Base-by-base conservation (phyloP, 169 alveolate species). In the Cryptosporidium ubiquitum region DNA sequence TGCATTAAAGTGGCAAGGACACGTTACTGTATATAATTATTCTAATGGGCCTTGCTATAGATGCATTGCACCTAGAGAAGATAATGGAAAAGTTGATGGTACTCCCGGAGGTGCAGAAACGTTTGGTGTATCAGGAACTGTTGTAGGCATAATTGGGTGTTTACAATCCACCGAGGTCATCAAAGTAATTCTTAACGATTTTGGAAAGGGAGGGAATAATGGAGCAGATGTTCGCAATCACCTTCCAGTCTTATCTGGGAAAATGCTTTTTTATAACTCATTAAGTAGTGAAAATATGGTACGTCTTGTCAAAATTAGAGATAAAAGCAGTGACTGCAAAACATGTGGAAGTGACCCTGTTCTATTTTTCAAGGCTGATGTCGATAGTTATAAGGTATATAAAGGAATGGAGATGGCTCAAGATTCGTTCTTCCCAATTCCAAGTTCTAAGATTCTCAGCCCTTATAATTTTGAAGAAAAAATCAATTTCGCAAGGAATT, bases 1-100 rank as follows among this genome's bases (percentile, higher is more conserved):
- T 44, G 96, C 96, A 35, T 85, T 95, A 5, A 93, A 95, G 47
- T 94, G 96, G 97, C 97, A 96, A 75, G 98, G 98, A 29, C 94
- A 95, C 84, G 86, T 95, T 33, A 95, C 97, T 18, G 96, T 96
- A 40, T 94, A 93, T 93, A 92, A 92, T n/a, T 92, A 92, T 39
- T 84, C 85, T 31, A 86, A 91, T 52, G 95, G 96, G 1, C 97
- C 97, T 57, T 96, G 97, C 75, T 95, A 94, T 70, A 84, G 97
- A 86, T 96, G 97, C 68, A 66, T 95, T 84, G 94, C 92, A 58
- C 98, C 98, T n/a, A 39, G 89, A 40, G 74, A 79, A 16, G 89
- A 79, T 64, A 79, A 79, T 79, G 89, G 89, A 14, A 64, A 64
- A 23, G 61, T 79, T 37, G 84, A 84, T 44, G 95, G 97, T 33